These are phyloP conservation scores for Taiwanofungus camphoratus DNA, from an alignment of 1,284 basidiomycete species.

Conservation along the genomic window DNA sequence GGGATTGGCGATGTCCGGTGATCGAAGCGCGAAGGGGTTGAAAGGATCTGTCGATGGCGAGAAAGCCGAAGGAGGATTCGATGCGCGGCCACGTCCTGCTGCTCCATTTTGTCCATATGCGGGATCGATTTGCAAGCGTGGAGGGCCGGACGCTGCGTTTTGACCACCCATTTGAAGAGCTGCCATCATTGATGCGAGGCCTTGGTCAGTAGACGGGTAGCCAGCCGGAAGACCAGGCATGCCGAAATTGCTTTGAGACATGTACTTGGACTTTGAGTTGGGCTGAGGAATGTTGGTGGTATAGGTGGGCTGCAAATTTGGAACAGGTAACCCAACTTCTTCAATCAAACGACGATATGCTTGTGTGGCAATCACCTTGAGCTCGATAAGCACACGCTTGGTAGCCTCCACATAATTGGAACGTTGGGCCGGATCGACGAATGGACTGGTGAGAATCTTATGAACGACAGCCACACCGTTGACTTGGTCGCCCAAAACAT, in stretches of 20 bases:
- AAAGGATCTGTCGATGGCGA: conserved; percentile 67
- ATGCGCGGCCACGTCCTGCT: conserved; percentile 37
- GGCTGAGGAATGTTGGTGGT: conserved; percentile 54
- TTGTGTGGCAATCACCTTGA: conserved; percentile 86
- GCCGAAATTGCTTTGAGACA: conserved; percentile 51
- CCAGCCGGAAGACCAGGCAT: conserved; percentile 71
- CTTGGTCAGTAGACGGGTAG: conserved; percentile 76
- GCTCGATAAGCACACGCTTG: conserved; percentile 80
- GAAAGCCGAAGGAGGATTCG: conserved; percentile 49
- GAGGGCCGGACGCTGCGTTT: conserved; percentile 73
- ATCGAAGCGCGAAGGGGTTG: conserved; percentile 66
- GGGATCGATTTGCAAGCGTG: conserved; percentile 68
- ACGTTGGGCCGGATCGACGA: conserved; percentile 70
- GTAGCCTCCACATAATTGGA: conserved; percentile 75
- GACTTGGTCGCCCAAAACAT: conserved; percentile 91
- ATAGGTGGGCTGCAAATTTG: conserved; percentile 77
- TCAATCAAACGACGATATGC: conserved; percentile 92
- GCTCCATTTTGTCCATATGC: conserved; percentile 35
- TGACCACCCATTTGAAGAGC: conserved; percentile 82
- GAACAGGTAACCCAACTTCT: conserved; percentile 88
- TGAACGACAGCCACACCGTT: conserved; percentile 93
- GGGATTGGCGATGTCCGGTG: conserved; percentile 52
- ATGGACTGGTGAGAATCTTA: conserved; percentile 86
- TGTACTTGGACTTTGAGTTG: conserved; percentile 55
- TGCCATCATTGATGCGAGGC: conserved; percentile 83